These are phyloP conservation scores for Datisca glomerata DNA, from an alignment of 306 rosid species.

Conservation along the genomic window DNA sequence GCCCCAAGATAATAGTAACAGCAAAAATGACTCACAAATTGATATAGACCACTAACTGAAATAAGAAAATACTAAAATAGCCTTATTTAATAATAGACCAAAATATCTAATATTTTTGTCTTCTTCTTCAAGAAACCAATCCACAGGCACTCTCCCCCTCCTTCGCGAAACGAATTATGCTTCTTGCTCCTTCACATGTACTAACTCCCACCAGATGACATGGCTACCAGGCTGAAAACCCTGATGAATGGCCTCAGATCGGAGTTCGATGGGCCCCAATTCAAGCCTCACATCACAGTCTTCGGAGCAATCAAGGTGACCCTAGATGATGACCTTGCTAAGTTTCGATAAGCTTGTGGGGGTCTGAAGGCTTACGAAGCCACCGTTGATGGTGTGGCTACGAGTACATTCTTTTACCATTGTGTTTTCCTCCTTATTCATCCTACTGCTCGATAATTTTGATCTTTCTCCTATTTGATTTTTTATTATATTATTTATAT, in stretches of 20 bases:
- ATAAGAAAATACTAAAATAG: no score
- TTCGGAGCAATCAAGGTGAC: constrained; percentile 58
- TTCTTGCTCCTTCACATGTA: no score
- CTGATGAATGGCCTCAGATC: constrained; percentile 52
- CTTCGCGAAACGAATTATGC: no score
- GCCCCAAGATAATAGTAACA: no score
- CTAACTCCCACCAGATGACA: constrained; percentile 64
- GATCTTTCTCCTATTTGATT: no score
- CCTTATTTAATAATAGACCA: no score
- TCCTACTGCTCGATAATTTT: constrained; percentile 40
- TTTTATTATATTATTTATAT: no score
- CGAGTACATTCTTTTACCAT: constrained; percentile 59
- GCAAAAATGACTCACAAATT: no score
- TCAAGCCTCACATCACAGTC: constrained; percentile 77
- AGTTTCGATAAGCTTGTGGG: constrained; percentile 39
- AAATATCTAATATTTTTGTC: no score
- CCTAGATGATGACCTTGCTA: constrained; percentile 42
- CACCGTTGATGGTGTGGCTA: constrained; percentile 44
- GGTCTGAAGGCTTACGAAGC: constrained; percentile 43
- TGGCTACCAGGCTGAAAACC: constrained; percentile 22
- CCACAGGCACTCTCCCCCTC: no score
- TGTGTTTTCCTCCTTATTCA: constrained; percentile 65
- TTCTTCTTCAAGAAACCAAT: no score
- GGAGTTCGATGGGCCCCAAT: constrained; percentile 65
- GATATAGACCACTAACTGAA: no score